phyloP scores from a whole-genome alignment of 352 stramenopile species.

The Albugo candida region DNA sequence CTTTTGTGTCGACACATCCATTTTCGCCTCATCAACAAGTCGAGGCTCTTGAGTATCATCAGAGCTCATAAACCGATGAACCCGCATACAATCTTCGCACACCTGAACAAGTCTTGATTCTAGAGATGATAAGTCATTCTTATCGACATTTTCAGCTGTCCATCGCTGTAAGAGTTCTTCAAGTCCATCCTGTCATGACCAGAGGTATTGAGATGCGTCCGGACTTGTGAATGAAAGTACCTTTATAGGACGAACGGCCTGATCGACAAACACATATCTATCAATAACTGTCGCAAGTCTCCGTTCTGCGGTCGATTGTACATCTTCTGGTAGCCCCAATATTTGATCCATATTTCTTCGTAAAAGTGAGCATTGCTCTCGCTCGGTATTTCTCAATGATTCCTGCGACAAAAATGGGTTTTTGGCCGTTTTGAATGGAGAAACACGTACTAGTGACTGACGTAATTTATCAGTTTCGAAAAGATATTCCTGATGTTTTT shows the following conservation, averaged over 20 bases:
- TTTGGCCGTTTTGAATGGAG: neutral
- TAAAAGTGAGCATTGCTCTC: slow-evolving; percentile 32
- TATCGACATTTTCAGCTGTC: slow-evolving; percentile 42
- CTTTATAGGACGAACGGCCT: slow-evolving; percentile 57
- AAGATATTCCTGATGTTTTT: slow-evolving; percentile 38
- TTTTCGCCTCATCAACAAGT: neutral
- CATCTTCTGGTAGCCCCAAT: slow-evolving; percentile 46
- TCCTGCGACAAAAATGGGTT: slow-evolving; percentile 10
- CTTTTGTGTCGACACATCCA: neutral
- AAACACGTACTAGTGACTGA: slow-evolving; percentile 29
- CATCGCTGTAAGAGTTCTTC: slow-evolving; percentile 67
- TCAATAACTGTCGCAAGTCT: slow-evolving; percentile 47
- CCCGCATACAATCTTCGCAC: slow-evolving; percentile 57
- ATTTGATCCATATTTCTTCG: slow-evolving; percentile 42
- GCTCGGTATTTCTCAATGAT: slow-evolving; percentile 22
- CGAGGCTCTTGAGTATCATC: neutral
- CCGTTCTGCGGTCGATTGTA: slow-evolving; percentile 37
- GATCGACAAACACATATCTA: slow-evolving; percentile 69
- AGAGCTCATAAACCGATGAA: slow-evolving; percentile 14
- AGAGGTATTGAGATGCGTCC: neutral
- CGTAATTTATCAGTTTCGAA: slow-evolving; percentile 27
- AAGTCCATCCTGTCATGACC: slow-evolving; percentile 32
- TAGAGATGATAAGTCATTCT: slow-evolving; percentile 36
- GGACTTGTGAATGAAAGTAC: slow-evolving; percentile 9
- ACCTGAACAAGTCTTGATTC: slow-evolving; percentile 33